These are phyloP conservation scores for Heracleum sosnowskyi DNA, from an alignment of 129 eudicot genomes.

Conservation along the genomic window DNA sequence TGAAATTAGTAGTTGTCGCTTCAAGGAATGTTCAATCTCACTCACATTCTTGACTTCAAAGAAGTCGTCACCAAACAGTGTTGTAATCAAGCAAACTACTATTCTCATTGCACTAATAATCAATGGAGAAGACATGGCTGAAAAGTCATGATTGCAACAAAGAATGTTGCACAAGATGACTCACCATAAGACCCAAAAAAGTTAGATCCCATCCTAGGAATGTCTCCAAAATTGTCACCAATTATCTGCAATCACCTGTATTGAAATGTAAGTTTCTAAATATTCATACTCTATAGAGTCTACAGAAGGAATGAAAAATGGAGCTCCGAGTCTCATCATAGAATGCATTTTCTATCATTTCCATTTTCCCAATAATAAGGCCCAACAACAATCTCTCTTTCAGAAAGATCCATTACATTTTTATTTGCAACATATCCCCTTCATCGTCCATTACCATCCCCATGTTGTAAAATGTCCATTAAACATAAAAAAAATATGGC, in stretches of 20 bases:
- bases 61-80: slow-evolving; percentile 34
- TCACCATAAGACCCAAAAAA: slow-evolving; percentile 56
- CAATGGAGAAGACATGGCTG: slow-evolving; percentile 50
- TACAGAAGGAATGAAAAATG: not conserved
- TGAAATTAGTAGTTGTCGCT: slow-evolving; percentile 46
- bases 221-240: slow-evolving; percentile 58
- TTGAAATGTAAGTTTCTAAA: not conserved
- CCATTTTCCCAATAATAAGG: not conserved
- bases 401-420: not conserved
- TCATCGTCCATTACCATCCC: not conserved
- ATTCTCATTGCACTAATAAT: slow-evolving; percentile 49
- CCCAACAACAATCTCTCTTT: not conserved
- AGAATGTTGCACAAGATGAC: slow-evolving; percentile 50
- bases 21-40: slow-evolving; percentile 42
- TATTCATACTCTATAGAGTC: not conserved
- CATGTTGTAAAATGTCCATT: not conserved
- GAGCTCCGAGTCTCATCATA: not conserved
- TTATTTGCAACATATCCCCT: not conserved
- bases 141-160: slow-evolving; percentile 40
- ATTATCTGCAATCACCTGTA: slow-evolving; percentile 51
- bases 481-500: not conserved
- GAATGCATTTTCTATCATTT: not conserved
- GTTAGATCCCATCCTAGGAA: slow-evolving; percentile 55
- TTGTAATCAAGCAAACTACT: slow-evolving; percentile 45
- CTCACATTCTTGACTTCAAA: slow-evolving; percentile 22